Conservation (phyloP, 164 flowering plant species). For the Protea cynaroides region DNA sequence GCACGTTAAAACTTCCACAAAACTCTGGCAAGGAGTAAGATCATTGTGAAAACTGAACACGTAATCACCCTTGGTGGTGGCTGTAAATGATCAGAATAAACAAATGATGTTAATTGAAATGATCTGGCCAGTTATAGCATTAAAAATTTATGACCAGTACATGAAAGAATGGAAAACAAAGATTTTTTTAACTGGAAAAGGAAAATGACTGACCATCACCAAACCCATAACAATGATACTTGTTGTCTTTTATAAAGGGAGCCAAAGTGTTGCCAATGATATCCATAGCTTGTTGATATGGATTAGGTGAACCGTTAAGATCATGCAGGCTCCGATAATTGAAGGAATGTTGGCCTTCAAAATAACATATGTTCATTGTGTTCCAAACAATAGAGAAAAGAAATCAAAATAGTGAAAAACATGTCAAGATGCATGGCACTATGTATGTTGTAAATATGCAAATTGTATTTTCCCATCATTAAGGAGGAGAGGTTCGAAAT, state of each 20-base stretch:
- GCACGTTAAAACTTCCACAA: constrained; percentile 71
- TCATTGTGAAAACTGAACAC: constrained; percentile 72
- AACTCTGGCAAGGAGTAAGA: constrained; percentile 62
- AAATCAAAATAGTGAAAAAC: neutral
- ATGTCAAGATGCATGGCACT: neutral
- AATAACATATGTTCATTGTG: constrained; percentile 11
- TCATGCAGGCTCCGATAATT: constrained; percentile 53
- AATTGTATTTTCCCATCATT: too few species aligned
- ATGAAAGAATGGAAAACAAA: neutral
- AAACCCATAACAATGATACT: constrained; percentile 79
- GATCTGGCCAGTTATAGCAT: too few species aligned
- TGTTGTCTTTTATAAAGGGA: constrained; percentile 78
- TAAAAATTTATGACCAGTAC: neutral
- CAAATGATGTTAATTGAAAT: neutral
- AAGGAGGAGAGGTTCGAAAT: too few species aligned
- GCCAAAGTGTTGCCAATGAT: constrained; percentile 71
- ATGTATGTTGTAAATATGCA: too few species aligned
- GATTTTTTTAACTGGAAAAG: too few species aligned
- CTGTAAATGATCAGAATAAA: constrained; percentile 22
- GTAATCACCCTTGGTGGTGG: constrained; percentile 59
- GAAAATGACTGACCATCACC: constrained; percentile 55
- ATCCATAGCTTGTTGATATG: constrained; percentile 70
- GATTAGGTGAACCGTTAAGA: constrained; percentile 51
- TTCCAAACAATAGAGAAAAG: constrained; percentile 4
- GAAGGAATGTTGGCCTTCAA: constrained; percentile 59